Conservation (phyloP, 148 eudicot genomes). For the Nyssa sinensis region DNA sequence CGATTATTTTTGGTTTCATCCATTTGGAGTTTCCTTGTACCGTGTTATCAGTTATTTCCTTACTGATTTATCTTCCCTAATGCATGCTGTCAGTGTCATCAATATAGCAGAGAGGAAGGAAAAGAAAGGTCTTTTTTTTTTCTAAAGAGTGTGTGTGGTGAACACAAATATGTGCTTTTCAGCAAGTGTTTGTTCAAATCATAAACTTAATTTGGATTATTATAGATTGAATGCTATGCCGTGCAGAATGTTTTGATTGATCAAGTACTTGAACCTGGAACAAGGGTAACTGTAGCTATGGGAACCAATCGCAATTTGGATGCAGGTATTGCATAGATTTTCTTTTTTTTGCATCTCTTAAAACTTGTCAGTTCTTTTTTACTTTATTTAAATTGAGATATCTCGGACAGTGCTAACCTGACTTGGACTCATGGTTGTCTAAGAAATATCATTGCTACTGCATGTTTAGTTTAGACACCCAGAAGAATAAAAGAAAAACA, state of each 20-base stretch:
- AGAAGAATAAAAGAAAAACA: not conserved
- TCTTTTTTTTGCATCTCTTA: not conserved
- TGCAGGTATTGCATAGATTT: conserved; percentile 36
- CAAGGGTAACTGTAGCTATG: conserved; percentile 74
- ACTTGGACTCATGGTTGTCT: not conserved
- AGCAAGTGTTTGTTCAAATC: not conserved
- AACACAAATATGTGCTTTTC: conserved; percentile 12
- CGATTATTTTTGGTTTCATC: not conserved
- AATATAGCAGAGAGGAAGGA: not conserved
- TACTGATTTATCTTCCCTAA: too few species aligned
- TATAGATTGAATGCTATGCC: conserved; percentile 13
- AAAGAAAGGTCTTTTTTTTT: too few species aligned
- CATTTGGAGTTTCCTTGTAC: not conserved
- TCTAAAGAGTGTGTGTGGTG: too few species aligned
- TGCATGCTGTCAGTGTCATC: not conserved
- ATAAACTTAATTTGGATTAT: not conserved
- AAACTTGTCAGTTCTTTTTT: not conserved
- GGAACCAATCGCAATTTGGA: conserved; percentile 61
- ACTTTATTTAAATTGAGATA: not conserved
- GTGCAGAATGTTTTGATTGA: conserved; percentile 81
- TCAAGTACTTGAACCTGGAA: conserved; percentile 73
- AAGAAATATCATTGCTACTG: not conserved
- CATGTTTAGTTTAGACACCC: not conserved
- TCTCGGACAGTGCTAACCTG: not conserved
- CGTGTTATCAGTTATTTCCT: not conserved